Evolutionary conservation across 2,329 filamentous ascomycete species (phyloP).

Genomic region (Sporothrix brunneoviolacea): DNA sequence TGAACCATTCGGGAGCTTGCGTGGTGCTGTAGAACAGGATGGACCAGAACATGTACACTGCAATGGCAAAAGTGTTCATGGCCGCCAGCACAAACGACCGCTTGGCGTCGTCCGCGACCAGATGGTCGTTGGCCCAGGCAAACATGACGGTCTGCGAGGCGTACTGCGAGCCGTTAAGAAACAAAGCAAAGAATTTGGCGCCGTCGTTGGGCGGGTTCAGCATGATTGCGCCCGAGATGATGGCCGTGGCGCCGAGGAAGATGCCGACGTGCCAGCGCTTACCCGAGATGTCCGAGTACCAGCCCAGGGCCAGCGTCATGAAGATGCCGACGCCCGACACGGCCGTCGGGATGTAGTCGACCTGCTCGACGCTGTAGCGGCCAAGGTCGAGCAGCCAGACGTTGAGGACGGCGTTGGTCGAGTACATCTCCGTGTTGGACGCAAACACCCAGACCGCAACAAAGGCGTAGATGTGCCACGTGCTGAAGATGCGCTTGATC

Average conservation of each 20-base stretch:
- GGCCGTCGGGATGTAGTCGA: slow-evolving; percentile 38
- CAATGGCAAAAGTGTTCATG: slow-evolving; percentile 11
- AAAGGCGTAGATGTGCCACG: slow-evolving; percentile 12
- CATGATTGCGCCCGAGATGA: slow-evolving; percentile 13
- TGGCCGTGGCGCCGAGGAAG: slow-evolving; percentile 5
- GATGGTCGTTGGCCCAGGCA: slow-evolving; percentile 11
- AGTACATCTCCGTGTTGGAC: slow-evolving; percentile 9
- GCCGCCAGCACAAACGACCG: slow-evolving; percentile 3
- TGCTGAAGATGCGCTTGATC: not conserved
- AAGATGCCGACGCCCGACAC: slow-evolving; percentile 26
- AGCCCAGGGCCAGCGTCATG: slow-evolving; percentile 43
- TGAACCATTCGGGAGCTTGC: slow-evolving; percentile 11
- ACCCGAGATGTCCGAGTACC: slow-evolving; percentile 42
- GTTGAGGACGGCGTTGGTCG: slow-evolving; percentile 7
- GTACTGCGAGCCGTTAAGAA: slow-evolving; percentile 6
- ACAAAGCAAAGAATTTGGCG: slow-evolving; percentile 12
- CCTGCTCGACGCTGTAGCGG: slow-evolving; percentile 36
- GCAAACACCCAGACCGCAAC: not conserved
- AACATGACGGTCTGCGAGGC: slow-evolving; percentile 4
- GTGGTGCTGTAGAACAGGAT: slow-evolving; percentile 13
- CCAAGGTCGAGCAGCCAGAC: slow-evolving; percentile 22
- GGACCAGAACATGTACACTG: slow-evolving; percentile 14
- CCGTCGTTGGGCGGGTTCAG: slow-evolving; percentile 4
- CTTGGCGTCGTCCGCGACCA: slow-evolving; percentile 7
- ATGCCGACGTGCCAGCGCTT: slow-evolving; percentile 37